phyloP scores from a whole-genome alignment of 2,329 filamentous ascomycete genomes.

The Achaetomium macrosporum region DNA sequence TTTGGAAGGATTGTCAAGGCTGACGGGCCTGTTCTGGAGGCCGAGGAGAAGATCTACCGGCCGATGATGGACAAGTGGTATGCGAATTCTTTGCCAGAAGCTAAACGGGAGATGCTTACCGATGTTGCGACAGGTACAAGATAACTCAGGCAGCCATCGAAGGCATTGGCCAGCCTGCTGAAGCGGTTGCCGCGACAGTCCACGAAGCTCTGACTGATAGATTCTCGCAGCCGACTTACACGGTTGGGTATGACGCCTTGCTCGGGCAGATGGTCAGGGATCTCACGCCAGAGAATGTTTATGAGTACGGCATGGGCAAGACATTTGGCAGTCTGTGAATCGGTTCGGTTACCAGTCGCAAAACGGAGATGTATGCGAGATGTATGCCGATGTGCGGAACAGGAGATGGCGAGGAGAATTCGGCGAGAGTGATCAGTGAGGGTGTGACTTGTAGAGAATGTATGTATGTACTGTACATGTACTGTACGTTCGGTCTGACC shows the following conservation, averaged over 20 bases:
- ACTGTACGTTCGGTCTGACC: no score
- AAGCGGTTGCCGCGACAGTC: slow-evolving; percentile 2
- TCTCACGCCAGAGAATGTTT: slow-evolving; percentile 1
- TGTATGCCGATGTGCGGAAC: no score
- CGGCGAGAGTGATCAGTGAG: no score
- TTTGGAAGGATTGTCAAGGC: slow-evolving; percentile 6
- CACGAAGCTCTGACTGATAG: slow-evolving; percentile 5
- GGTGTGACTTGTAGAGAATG: no score
- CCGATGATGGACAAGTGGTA: slow-evolving; percentile 10
- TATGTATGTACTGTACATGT: no score
- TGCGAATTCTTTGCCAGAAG: background rate
- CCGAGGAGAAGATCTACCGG: slow-evolving; percentile 11
- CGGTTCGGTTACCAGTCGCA: background rate
- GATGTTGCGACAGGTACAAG: slow-evolving; percentile 2
- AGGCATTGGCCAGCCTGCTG: slow-evolving; percentile 1
- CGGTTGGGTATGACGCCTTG: slow-evolving; percentile 3
- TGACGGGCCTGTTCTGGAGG: background rate
- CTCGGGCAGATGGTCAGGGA: slow-evolving; percentile 10
- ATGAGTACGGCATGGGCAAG: slow-evolving; percentile 1
- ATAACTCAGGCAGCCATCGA: slow-evolving; percentile 1
- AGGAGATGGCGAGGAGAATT: no score
- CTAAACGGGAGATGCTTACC: background rate
- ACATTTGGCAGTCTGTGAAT: slow-evolving; percentile 1
- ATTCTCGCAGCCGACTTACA: slow-evolving; percentile 10
- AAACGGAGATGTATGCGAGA: background rate